phyloP scores from a whole-genome alignment of 192 early-diverging fungal species.

The Chytriomyces sp. region DNA sequence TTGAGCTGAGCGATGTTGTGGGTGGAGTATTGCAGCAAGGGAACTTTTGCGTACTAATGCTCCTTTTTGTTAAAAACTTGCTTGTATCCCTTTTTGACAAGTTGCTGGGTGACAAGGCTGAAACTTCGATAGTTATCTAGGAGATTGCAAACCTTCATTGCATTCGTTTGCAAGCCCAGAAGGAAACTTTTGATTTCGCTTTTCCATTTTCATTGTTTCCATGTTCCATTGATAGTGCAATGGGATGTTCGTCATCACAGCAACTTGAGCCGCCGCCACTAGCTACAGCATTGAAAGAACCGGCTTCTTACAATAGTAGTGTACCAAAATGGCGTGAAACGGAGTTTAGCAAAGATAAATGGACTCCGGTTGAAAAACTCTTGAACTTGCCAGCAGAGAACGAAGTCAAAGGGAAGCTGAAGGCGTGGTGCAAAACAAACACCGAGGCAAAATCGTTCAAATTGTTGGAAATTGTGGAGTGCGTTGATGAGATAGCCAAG shows the following conservation, averaged over 20 bases:
- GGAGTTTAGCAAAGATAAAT: constrained; percentile 14
- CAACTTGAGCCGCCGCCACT: not conserved
- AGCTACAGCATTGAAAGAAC: not conserved
- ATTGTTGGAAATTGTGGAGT: constrained; percentile 14
- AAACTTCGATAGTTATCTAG: no score
- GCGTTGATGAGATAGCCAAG: constrained; percentile 22
- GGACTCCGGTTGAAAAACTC: constrained; percentile 14
- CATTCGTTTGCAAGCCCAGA: no score
- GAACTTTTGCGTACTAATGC: no score
- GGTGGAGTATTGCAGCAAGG: no score
- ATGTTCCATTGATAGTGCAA: constrained; percentile 1
- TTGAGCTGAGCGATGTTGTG: no score
- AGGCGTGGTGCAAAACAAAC: constrained; percentile 27
- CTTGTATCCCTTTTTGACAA: no score
- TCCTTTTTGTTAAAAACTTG: no score
- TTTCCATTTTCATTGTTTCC: constrained; percentile 2
- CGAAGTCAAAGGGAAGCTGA: constrained; percentile 14
- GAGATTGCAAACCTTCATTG: no score
- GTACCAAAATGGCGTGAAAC: not conserved
- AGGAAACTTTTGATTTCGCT: not conserved
- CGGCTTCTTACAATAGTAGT: not conserved
- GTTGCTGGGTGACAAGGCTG: no score
- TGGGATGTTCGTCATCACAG: constrained; percentile 18
- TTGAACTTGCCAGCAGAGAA: constrained; percentile 12
- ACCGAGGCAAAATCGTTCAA: constrained; percentile 18